phyloP scores from a whole-genome alignment of 2,329 filamentous ascomycete genomes.

The Lachnum nothofagi region DNA sequence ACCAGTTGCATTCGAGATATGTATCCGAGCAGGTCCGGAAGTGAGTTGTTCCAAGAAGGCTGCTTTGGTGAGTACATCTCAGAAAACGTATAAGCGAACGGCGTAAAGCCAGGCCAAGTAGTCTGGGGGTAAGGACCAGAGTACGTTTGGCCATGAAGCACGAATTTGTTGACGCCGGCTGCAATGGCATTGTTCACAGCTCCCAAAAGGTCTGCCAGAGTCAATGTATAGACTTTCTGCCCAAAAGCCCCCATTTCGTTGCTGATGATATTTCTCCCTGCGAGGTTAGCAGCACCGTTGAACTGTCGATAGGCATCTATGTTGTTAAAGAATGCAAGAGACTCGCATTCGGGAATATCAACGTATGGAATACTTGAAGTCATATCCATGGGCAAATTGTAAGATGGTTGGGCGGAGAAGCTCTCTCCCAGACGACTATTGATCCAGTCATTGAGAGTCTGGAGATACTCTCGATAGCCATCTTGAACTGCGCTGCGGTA shows the following conservation, averaged over 20 bases:
- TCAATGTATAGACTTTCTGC: conserved; percentile 24
- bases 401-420: conserved; percentile 37
- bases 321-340: conserved; percentile 33
- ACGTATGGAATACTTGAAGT: conserved; percentile 35
- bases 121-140: conserved; percentile 40
- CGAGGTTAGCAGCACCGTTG: conserved; percentile 36
- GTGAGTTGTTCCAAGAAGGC: conserved; percentile 38
- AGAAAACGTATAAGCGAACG: conserved; percentile 40
- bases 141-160: conserved; percentile 42
- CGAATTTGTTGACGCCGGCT: conserved; percentile 40
- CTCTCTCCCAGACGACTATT: conserved; percentile 31
- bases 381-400: conserved; percentile 42
- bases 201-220: conserved; percentile 31
- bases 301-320: conserved; percentile 39
- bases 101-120: conserved; percentile 45
- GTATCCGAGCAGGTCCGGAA: conserved; percentile 34
- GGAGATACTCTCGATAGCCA: conserved; percentile 28
- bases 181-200: conserved; percentile 37
- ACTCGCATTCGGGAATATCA: conserved; percentile 40
- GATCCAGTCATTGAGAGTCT: conserved; percentile 31
- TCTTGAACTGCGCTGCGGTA: conserved; percentile 11
- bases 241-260: conserved; percentile 35
- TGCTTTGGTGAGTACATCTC: conserved; percentile 38
- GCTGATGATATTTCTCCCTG: conserved; percentile 37
- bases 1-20: conserved; percentile 37